Conservation (phyloP, 2,329 filamentous ascomycete genomes). For the Phialophora tarda region DNA sequence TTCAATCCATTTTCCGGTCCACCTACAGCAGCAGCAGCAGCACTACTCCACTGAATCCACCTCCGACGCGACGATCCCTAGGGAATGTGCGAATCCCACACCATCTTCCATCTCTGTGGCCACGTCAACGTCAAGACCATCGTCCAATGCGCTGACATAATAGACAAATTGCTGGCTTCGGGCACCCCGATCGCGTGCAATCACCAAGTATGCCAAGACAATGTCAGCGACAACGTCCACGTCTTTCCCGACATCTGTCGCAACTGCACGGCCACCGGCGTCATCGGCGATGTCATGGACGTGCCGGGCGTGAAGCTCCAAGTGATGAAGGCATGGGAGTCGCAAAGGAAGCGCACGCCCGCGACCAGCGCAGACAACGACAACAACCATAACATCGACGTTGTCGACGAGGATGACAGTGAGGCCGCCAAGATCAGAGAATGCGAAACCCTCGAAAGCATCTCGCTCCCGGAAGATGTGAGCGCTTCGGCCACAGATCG, state of each 20-base stretch:
- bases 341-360: background rate
- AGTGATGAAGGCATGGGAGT: slow-evolving; percentile 25
- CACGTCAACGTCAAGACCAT: slow-evolving; percentile 34
- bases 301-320: slow-evolving; percentile 31
- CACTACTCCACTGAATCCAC: background rate
- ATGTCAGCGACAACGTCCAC: slow-evolving; percentile 25
- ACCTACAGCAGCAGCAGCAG: background rate
- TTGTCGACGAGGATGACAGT: background rate
- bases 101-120: slow-evolving; percentile 35
- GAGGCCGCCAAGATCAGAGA: slow-evolving; percentile 2
- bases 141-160: slow-evolving; percentile 31
- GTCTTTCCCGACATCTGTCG: slow-evolving; percentile 32
- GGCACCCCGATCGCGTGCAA: slow-evolving; percentile 5
- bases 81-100: slow-evolving; percentile 35
- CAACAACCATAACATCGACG: background rate
- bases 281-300: slow-evolving; percentile 28
- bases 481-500: slow-evolving; percentile 2
- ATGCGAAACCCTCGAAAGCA: slow-evolving; percentile 10
- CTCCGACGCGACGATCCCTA: background rate
- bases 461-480: background rate
- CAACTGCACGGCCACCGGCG: slow-evolving; percentile 24
- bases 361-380: background rate
- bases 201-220: slow-evolving; percentile 22
- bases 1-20: background rate
- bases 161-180: slow-evolving; percentile 27